Conservation (phyloP, 257 asterid genomes). For the Plectranthus barbatus region DNA sequence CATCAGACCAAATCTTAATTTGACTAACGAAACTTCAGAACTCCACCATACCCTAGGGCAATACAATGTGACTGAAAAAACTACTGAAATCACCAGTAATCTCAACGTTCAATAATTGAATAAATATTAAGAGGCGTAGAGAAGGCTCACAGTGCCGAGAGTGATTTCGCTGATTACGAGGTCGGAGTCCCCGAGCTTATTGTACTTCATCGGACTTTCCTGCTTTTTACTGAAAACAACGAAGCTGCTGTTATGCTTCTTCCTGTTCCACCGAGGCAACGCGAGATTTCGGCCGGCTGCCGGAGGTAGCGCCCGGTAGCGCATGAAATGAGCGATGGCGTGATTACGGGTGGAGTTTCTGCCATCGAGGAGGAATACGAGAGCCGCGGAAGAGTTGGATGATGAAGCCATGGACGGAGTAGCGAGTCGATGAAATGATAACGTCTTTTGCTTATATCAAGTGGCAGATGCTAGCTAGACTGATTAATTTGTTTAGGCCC, state of each 20-base stretch:
- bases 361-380: slow-evolving; percentile 4
- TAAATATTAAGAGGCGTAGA: background rate
- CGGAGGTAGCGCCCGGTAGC: slow-evolving; percentile 6
- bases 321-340: slow-evolving; percentile 8
- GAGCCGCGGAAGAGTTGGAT: slow-evolving; percentile 15
- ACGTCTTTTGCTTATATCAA: too few species aligned
- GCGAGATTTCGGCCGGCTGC: slow-evolving; percentile 16
- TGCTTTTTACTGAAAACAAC: slow-evolving; percentile 20
- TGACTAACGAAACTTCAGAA: background rate
- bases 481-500: too few species aligned
- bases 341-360: slow-evolving; percentile 6
- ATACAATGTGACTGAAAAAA: background rate
- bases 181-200: slow-evolving; percentile 83
- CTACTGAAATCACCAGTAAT: background rate
- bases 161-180: slow-evolving; percentile 82
- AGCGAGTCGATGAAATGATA: slow-evolving; percentile 1
- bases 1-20: background rate
- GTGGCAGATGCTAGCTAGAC: too few species aligned
- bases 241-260: slow-evolving; percentile 15
- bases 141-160: slow-evolving; percentile 63
- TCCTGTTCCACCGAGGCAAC: slow-evolving; percentile 13
- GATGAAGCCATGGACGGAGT: slow-evolving; percentile 26
- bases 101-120: background rate
- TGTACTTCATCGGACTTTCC: slow-evolving; percentile 44
- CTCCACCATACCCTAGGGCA: background rate